Evolutionary conservation across 306 rosid species (phyloP), one percentile per base, ranked within the genome.

Genomic region (Rubus parviflorus): DNA sequence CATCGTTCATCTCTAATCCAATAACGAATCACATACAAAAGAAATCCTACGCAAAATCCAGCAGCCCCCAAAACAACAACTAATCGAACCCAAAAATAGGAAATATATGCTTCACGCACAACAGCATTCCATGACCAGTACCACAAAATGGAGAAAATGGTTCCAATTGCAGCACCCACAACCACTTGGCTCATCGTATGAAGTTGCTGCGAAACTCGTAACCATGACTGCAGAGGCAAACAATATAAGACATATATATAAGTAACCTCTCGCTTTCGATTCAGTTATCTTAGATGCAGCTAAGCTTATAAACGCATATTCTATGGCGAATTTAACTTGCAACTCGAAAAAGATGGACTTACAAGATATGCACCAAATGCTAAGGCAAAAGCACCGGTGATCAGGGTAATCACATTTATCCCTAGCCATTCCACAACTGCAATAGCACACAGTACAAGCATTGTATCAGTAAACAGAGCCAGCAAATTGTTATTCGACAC

Each of bases 131-230:
- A 95, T 10, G 72, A 81, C 89, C 89, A 89, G 81, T 81, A 85
- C 97, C 97, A 95, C 9, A 83, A 45, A 67, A 85, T 16, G 48
- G 86, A 77, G 85, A 80, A 85, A 65, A 77, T 22, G 65, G 87
- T 82, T 16, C 99, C 99, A 5, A 90, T 37, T 23, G 77, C 57
- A 67, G 92, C 97, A 63, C 99, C 99, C 23, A 88, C 96, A 17
- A 80, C 74, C 82, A 95, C 96, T 82, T 95, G 99, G 86, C 86
- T 86, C 37, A 66, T 54, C 2, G 98, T 89, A 80, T 95, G 98
- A 76, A 87, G 91, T 45, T 72, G 89, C 43, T 89, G 96, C 0
- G 94, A 90, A 61, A 95, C 91, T 75, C 97, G 87, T 61, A 95
- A 81, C 93, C 96, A 95, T 13, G 97, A 73, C 98, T 95, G 90